These are phyloP conservation scores for Sphaerulina musiva DNA, from an alignment of 2,329 filamentous ascomycete genomes.

Conservation along the genomic window DNA sequence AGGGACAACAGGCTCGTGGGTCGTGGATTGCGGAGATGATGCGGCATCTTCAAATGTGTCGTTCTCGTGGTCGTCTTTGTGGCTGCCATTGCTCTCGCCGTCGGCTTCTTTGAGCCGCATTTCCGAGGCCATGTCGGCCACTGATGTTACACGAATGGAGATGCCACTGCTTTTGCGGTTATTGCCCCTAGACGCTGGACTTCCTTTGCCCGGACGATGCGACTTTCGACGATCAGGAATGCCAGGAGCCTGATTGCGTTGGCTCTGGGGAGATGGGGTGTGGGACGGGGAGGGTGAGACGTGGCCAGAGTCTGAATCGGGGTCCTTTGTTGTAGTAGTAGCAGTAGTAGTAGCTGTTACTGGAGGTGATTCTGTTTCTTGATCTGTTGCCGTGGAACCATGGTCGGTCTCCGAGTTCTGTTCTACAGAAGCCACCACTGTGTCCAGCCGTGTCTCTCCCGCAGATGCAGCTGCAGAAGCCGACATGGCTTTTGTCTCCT, in stretches of 20 bases:
- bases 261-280: not conserved
- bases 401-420: not conserved
- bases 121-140: constrained; percentile 25
- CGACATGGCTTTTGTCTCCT: not conserved
- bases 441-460: not conserved
- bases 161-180: constrained; percentile 18
- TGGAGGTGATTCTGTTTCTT: not conserved
- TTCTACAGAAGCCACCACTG: not conserved
- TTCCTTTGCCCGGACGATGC: constrained; percentile 15
- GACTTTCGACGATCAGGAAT: constrained; percentile 27
- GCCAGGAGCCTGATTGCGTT: constrained; percentile 28
- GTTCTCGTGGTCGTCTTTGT: constrained; percentile 8
- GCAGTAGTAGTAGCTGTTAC: not conserved
- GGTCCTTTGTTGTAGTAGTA: too few relatives aligned
- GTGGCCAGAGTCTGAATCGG: too few relatives aligned
- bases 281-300: not conserved
- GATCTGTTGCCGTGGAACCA: too few relatives aligned
- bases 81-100: constrained; percentile 13
- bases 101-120: constrained; percentile 26
- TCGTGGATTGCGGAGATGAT: constrained; percentile 14
- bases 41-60: constrained; percentile 69
- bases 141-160: constrained; percentile 14
- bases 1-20: constrained; percentile 8
- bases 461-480: not conserved
- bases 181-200: constrained; percentile 9